phyloP scores from a whole-genome alignment of 1,284 basidiomycete species.

The Irpex rosettiformis region DNA sequence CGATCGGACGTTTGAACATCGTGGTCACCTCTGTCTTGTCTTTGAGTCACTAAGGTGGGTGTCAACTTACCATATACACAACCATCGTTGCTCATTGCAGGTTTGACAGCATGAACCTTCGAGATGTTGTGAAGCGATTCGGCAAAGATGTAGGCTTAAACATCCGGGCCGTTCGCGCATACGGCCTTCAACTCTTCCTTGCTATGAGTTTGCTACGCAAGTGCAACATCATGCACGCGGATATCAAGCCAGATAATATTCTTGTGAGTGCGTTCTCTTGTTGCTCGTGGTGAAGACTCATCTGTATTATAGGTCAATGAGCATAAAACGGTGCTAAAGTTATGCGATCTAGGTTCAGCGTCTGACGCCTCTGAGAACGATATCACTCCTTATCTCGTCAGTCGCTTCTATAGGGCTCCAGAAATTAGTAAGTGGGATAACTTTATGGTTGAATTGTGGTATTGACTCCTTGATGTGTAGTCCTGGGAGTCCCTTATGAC shows the following conservation, averaged over 20 bases:
- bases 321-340: conserved; percentile 88
- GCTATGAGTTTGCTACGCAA: conserved; percentile 85
- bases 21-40: conserved; percentile 94
- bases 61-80: conserved; percentile 3
- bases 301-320: conserved; percentile 76
- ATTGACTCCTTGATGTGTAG: conserved; percentile 37
- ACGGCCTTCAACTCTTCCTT: conserved; percentile 94
- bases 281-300: conserved; percentile 9
- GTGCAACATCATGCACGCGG: conserved; percentile 93
- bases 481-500: conserved; percentile 94
- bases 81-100: conserved; percentile 1
- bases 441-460: neutral
- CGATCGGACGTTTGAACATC: conserved; percentile 93
- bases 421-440: conserved; percentile 82
- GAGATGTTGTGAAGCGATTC: conserved; percentile 98
- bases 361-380: conserved; percentile 93
- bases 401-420: conserved; percentile 96
- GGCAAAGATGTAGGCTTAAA: conserved; percentile 98
- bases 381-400: conserved; percentile 97
- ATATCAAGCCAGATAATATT: conserved; percentile 97
- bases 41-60: conserved; percentile 90
- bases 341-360: conserved; percentile 96
- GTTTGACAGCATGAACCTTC: conserved; percentile 85
- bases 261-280: conserved; percentile 50
- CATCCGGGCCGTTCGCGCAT: conserved; percentile 94